These are phyloP conservation scores for Candida loeiensis DNA, from an alignment of 805 yeast genomes.

Conservation along the genomic window DNA sequence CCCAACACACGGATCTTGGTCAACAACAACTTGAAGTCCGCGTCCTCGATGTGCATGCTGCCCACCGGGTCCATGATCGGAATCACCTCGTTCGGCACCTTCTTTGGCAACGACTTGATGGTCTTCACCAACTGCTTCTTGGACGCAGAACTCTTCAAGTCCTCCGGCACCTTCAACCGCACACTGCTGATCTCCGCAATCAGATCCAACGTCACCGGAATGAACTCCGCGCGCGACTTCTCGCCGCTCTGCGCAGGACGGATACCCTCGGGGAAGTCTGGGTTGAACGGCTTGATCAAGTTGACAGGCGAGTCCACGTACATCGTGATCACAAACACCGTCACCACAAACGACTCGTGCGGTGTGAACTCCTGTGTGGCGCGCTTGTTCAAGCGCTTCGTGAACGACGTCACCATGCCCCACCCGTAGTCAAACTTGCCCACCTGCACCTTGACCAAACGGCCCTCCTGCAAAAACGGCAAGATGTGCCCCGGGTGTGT, in stretches of 20 bases:
- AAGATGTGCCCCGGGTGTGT: conserved; percentile 88
- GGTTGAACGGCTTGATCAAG: conserved; percentile 71
- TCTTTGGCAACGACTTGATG: conserved; percentile 70
- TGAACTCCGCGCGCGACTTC: conserved; percentile 65
- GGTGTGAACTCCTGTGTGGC: conserved; percentile 61
- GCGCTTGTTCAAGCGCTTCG: conserved; percentile 66
- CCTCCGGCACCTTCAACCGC: conserved; percentile 76
- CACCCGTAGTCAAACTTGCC: conserved; percentile 79
- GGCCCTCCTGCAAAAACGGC: conserved; percentile 84
- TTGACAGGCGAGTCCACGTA: conserved; percentile 82
- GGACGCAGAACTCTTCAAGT: conserved; percentile 54
- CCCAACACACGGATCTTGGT: conserved; percentile 82
- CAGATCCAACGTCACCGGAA: conserved; percentile 82
- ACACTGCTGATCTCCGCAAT: conserved; percentile 74
- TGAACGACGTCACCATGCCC: conserved; percentile 82
- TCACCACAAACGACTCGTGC: conserved; percentile 86
- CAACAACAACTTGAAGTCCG: conserved; percentile 65
- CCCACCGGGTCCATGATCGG: conserved; percentile 89
- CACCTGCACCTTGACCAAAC: conserved; percentile 69
- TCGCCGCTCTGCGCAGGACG: conserved; percentile 79
- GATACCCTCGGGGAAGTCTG: conserved; percentile 81
- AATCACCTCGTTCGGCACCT: conserved; percentile 79
- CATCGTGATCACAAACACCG: conserved; percentile 75
- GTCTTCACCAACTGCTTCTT: conserved; percentile 67
- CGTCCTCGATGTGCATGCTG: conserved; percentile 88